Base-by-base conservation (phyloP, 2,329 filamentous ascomycete genomes). In the Ceratocystis colombiana region DNA sequence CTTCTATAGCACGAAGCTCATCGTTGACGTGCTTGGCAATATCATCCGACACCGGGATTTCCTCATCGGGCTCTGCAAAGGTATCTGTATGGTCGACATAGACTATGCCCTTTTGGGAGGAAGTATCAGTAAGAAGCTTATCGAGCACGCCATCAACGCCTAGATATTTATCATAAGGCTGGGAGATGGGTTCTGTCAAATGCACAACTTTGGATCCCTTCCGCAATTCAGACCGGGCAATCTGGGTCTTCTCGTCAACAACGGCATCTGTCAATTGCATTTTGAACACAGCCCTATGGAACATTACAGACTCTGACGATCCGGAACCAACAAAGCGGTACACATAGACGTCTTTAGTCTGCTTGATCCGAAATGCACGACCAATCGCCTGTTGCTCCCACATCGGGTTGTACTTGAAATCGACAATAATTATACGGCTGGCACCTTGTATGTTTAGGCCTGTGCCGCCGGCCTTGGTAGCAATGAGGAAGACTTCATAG, bases 361-460 rank as follows among this genome's bases (percentile, higher is more conserved):
- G 92, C 0, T 91, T 90, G 44, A 96, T 82, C 0, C 92, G 88
- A 74, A 94, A 96, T 0, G 89, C 88, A 64, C 92, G 83, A 1
- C 90, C 92, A 63, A 96, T 84, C 1, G 92, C 92, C 75, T 96
- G 92, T 71, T 91, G 87, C 74, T 96, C 92, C 72, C 86, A 80
- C 4, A 85, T 82, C 0, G 92, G 92, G 69, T 92, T 94, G 76
- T 86, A 96, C 68, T 81, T 80, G 72, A 88, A 90, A 73, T 96
- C 92, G 66, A 95, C 88, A 22, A 96, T 87, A 22, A 96, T 82
- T 0, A 96, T 89, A 22, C 92, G 84, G 73, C 91, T 96, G 0
- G 92, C 92, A 1, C 88, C 86, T 50, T 84, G 83, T 12, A 96
- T 87, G 68, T 96, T 96, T 62, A 96, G 78, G 0, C 92, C 92